Conservation (phyloP, 2,329 filamentous ascomycete genomes). For the Claviceps capensis region DNA sequence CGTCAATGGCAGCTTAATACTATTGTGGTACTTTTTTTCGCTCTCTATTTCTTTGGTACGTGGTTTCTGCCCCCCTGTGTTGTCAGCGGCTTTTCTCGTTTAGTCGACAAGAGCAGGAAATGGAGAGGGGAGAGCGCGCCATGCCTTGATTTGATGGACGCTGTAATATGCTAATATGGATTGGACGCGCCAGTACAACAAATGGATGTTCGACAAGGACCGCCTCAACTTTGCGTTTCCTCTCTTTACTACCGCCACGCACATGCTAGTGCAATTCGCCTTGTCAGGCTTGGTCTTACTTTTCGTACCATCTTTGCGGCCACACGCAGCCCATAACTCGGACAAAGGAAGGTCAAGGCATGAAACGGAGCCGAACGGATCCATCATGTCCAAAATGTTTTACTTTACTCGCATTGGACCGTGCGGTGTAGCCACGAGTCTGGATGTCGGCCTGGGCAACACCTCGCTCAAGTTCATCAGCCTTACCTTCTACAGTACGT, state of each 20-base stretch:
- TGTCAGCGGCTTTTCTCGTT: background rate
- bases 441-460: conserved; percentile 93
- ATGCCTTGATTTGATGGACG: too few relatives aligned
- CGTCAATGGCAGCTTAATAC: conserved; percentile 70
- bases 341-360: conserved; percentile 37
- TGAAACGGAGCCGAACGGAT: conserved; percentile 37
- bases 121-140: too few relatives aligned
- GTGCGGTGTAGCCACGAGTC: conserved; percentile 80
- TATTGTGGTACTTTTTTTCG: conserved; percentile 82
- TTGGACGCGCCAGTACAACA: conserved; percentile 64
- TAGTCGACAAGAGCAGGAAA: background rate
- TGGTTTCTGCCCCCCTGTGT: conserved; percentile 8
- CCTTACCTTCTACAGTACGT: conserved; percentile 83
- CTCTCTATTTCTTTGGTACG: conserved; percentile 81
- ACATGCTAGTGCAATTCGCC: conserved; percentile 90
- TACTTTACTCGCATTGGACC: conserved; percentile 86
- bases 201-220: conserved; percentile 94
- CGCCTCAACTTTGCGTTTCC: conserved; percentile 86
- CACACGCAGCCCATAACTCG: conserved; percentile 35
- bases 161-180: background rate
- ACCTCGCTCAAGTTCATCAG: conserved; percentile 93
- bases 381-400: conserved; percentile 78
- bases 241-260: conserved; percentile 84
- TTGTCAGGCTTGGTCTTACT: conserved; percentile 68
- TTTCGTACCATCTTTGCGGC: conserved; percentile 70